Evolutionary conservation across 208 protist species (phyloP), one percentile per base, ranked within the genome.

Genomic region (Strigomonas culicis): DNA sequence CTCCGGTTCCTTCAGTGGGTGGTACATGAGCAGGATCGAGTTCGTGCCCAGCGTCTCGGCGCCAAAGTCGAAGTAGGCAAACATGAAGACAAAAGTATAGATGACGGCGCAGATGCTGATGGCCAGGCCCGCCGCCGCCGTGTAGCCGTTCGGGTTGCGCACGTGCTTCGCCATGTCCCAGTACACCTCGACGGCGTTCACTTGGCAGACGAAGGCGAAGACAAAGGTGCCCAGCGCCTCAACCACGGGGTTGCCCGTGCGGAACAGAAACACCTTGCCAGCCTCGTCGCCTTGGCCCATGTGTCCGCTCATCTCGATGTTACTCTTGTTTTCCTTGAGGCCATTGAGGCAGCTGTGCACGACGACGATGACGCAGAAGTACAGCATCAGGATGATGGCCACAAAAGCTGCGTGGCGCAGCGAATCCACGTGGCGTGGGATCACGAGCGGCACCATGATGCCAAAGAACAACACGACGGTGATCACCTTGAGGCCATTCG

Each of bases 21-120:
- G 65, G 59, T 82, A 82, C 31, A 66, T 49, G 15, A 53, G 58
- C 1, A 86, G 59, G 21, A 82, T 67, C 17, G 70, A 76, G 1
- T 68, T 69, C 21, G 11, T n/a, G 17, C 25, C 66, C 22, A 63
- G 63, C 24, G 53, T 25, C 11, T 65, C 28, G 30, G 46, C 15
- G 13, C 63, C 73, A 73, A 86, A 86, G 64, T 86, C 72, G 31
- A 77, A 44, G 63, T 83, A 80, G 4, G 73, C 80, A 51, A 80
- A 79, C 1, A 82, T 56, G 24, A 52, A 60, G 11, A 75, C 57
- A 15, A 67, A 21, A 6, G 76, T 63, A 66, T 86, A 83, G 10
- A 86, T 56, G 15, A 64, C 27, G 27, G 61, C 65, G 57, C 68
- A 80, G 39, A 86, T 47, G 21, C 60, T 24, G 41, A 86, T 71